These are phyloP conservation scores for Candida montana DNA, from an alignment of 805 yeast species.

Conservation along the genomic window DNA sequence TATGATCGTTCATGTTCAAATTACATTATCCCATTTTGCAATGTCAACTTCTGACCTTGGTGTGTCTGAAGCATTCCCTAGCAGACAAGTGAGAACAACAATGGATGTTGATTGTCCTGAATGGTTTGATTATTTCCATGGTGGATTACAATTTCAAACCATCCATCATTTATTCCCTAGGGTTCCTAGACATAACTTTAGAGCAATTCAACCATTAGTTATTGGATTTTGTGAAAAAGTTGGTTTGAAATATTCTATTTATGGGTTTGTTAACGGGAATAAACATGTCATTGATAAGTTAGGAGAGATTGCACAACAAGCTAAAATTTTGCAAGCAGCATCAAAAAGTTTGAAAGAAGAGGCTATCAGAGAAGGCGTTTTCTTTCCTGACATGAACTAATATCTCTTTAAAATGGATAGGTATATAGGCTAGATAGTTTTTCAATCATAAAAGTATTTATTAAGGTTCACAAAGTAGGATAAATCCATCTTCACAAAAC, in stretches of 20 bases:
- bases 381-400: constrained; percentile 12
- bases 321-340: constrained; percentile 69
- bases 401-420: not conserved
- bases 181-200: constrained; percentile 80
- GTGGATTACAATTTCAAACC: constrained; percentile 89
- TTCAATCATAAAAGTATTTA: no score
- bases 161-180: constrained; percentile 88
- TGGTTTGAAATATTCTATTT: constrained; percentile 75
- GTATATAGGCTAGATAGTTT: no score
- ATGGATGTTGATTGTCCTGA: constrained; percentile 95
- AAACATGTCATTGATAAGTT: constrained; percentile 61
- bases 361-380: constrained; percentile 25
- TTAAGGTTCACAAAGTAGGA: no score
- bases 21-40: constrained; percentile 85
- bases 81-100: constrained; percentile 81
- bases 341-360: constrained; percentile 56
- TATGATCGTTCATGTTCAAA: constrained; percentile 92
- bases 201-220: constrained; percentile 68
- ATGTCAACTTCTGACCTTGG: constrained; percentile 91
- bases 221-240: constrained; percentile 69
- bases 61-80: constrained; percentile 68
- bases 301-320: constrained; percentile 76
- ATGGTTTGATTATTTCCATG: constrained; percentile 88
- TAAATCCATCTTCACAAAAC: no score
- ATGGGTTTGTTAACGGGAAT: constrained; percentile 80